phyloP scores from a whole-genome alignment of 2,329 filamentous ascomycete genomes.

The Aureobasidium sp. region DNA sequence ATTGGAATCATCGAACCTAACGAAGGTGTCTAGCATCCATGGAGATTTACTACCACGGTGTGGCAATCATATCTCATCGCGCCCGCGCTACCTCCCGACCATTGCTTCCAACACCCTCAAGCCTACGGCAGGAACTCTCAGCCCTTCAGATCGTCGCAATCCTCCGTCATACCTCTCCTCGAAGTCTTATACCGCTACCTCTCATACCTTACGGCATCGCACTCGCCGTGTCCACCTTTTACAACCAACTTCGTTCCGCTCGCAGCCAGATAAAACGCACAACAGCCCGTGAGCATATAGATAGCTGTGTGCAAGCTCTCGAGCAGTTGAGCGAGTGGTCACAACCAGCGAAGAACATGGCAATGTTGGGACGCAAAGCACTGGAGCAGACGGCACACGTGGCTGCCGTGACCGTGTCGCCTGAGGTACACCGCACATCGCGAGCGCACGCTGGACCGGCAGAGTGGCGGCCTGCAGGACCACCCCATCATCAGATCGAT shows the following conservation, averaged over 20 bases:
- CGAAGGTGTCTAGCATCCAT: constrained; percentile 33
- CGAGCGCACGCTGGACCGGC: not conserved
- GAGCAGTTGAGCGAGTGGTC: constrained; percentile 11
- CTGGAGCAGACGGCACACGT: not conserved
- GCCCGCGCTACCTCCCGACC: constrained; percentile 31
- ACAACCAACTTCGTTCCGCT: constrained; percentile 43
- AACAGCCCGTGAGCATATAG: constrained; percentile 13
- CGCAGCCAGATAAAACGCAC: constrained; percentile 7
- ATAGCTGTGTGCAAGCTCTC: constrained; percentile 10
- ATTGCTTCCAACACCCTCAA: constrained; percentile 40
- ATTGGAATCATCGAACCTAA: not conserved
- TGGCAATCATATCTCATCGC: constrained; percentile 49
- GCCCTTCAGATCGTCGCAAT: constrained; percentile 45
- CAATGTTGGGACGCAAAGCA: constrained; percentile 12
- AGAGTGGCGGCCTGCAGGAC: not conserved
- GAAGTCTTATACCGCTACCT: constrained; percentile 43
- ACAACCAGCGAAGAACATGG: constrained; percentile 13
- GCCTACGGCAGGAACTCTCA: constrained; percentile 46
- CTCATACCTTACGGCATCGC: constrained; percentile 49
- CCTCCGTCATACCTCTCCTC: constrained; percentile 38
- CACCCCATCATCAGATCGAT: not conserved
- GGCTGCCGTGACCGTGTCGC: not conserved
- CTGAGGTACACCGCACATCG: not conserved
- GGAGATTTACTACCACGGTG: constrained; percentile 49
- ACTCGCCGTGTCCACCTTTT: constrained; percentile 47